A percentile compares a stretch with the other conserved stretches of the same genome.
phyloP scores from a whole-genome alignment of 768 basidiomycete species.

The Suillus hirtellus region DNA sequence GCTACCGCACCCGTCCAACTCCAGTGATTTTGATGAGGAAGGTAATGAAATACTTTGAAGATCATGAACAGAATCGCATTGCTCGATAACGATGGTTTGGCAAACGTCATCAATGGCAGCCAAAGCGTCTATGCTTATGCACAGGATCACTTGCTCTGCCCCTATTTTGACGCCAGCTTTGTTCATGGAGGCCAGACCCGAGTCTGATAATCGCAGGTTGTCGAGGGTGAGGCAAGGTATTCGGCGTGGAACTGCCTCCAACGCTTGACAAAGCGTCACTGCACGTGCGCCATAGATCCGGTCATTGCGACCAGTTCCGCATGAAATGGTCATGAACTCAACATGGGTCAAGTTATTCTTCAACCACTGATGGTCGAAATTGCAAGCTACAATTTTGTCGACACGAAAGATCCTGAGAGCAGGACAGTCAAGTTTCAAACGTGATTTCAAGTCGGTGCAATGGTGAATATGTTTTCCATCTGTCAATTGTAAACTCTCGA shows the following conservation, averaged over 20 bases:
- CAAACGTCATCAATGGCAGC: neutral
- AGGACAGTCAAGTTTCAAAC: neutral
- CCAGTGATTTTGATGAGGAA: neutral
- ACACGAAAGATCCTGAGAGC: neutral
- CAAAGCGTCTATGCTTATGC: neutral
- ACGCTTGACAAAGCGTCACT: neutral
- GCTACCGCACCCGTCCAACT: neutral
- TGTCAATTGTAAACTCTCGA: neutral
- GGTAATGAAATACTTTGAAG: neutral
- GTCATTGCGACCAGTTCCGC: neutral
- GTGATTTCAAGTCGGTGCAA: neutral
- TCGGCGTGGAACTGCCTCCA: neutral
- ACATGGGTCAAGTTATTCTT: neutral
- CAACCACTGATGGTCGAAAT: neutral
- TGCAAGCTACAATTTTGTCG: neutral
- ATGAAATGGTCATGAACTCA: neutral
- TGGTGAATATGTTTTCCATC: neutral
- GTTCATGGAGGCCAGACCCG: neutral
- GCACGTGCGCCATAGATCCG: neutral
- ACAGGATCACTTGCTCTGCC: neutral
- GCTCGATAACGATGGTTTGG: neutral
- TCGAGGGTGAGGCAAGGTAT: constrained; percentile 4
- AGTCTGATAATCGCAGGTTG: neutral
- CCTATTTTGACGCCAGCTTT: neutral
- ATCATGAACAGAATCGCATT: neutral